Evolutionary conservation across 2,329 filamentous ascomycete species (phyloP).

Genomic region (Malbranchea cinnamomea): DNA sequence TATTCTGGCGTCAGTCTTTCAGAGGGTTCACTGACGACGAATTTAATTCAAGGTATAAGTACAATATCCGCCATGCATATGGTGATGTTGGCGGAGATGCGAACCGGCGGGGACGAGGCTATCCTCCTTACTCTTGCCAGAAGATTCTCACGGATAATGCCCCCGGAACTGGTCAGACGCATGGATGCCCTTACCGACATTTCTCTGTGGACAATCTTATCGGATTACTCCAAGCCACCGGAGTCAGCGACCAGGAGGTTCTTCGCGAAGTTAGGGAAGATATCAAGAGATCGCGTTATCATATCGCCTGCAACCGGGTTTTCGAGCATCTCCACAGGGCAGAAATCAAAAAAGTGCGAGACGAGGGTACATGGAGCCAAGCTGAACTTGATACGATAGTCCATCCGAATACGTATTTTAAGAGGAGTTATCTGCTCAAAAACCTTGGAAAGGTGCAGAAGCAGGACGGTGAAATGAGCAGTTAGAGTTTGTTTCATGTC

Average conservation of each 20-base stretch:
- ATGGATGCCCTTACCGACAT: slow-evolving; percentile 94
- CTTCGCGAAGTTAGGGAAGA: slow-evolving; percentile 75
- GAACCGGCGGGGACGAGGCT: slow-evolving; percentile 73
- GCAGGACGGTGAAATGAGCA: slow-evolving; percentile 41
- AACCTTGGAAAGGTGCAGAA: slow-evolving; percentile 46
- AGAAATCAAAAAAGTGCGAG: slow-evolving; percentile 62
- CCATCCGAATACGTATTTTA: slow-evolving; percentile 97
- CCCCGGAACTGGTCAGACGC: slow-evolving; percentile 71
- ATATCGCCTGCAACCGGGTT: slow-evolving; percentile 92
- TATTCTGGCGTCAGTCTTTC: slow-evolving; percentile 85
- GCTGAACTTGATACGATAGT: slow-evolving; percentile 86
- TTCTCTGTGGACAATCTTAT: slow-evolving; percentile 80
- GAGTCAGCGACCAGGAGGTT: slow-evolving; percentile 62
- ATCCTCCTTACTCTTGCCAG: slow-evolving; percentile 85
- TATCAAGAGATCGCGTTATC: slow-evolving; percentile 73
- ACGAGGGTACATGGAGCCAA: slow-evolving; percentile 54
- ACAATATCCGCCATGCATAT: slow-evolving; percentile 91
- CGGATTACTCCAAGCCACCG: slow-evolving; percentile 58
- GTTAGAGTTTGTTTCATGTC: slow-evolving; percentile 9
- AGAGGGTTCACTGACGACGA: slow-evolving; percentile 77
- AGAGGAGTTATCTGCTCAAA: slow-evolving; percentile 79
- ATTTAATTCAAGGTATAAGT: slow-evolving; percentile 95
- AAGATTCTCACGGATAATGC: slow-evolving; percentile 85
- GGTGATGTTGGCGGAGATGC: slow-evolving; percentile 89
- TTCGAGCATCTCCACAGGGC: slow-evolving; percentile 76